These are phyloP conservation scores for Glomus cerebriforme DNA, from an alignment of 192 early-diverging fungal species.

Conservation along the genomic window DNA sequence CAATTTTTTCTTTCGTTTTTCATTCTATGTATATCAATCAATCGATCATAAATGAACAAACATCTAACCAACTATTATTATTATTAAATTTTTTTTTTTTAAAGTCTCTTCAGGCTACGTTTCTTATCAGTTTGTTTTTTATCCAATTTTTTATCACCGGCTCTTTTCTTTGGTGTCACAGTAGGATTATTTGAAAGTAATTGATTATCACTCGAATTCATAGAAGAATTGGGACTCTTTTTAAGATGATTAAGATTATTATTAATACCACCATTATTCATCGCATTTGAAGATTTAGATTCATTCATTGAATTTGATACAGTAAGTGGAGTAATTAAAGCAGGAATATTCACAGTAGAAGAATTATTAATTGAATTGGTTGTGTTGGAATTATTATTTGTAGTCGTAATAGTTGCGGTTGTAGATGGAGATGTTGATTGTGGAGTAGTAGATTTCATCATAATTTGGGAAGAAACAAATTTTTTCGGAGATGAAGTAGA, in stretches of 20 bases:
- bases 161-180: slow-evolving; percentile 29
- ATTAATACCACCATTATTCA: neutral
- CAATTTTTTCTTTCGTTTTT: no score
- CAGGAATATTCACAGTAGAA: neutral
- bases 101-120: slow-evolving; percentile 33
- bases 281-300: neutral
- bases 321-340: slow-evolving; percentile 17
- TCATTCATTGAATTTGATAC: slow-evolving; percentile 24
- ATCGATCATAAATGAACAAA: no score
- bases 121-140: slow-evolving; percentile 34
- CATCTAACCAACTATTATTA: no score
- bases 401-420: neutral
- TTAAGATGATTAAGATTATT: neutral
- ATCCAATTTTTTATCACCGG: slow-evolving; percentile 30
- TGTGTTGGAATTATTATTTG: neutral
- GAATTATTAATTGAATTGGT: neutral
- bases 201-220: neutral
- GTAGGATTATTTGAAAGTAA: neutral
- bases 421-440: neutral
- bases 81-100: neutral
- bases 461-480: neutral
- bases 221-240: slow-evolving; percentile 13
- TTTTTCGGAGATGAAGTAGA: slow-evolving; percentile 18
- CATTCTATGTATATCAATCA: no score
- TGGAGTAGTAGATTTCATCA: neutral